A percentile compares a stretch with the other conserved stretches of the same genome.
These are phyloP conservation scores for Alternaria triticina DNA, from an alignment of 2,329 filamentous ascomycete genomes.

Conservation along the genomic window DNA sequence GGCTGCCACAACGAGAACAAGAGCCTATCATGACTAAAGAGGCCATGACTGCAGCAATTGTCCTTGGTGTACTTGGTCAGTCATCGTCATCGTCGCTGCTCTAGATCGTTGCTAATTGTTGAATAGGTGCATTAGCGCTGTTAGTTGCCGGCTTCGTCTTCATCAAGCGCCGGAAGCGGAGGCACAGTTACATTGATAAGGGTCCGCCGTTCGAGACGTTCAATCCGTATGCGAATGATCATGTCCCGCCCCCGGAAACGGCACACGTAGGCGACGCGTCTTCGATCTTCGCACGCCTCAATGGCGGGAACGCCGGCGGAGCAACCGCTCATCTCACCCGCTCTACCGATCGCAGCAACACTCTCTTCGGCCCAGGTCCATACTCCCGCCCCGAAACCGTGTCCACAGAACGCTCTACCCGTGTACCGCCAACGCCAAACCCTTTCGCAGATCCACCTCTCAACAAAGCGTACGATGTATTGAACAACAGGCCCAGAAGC, in stretches of 20 bases:
- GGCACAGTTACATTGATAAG: constrained; percentile 16
- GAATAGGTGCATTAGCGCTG: constrained; percentile 36
- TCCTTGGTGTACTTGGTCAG: constrained; percentile 39
- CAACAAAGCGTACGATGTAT: constrained; percentile 46
- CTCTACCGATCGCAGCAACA: constrained; percentile 30
- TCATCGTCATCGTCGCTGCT: neutral
- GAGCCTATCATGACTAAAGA: constrained; percentile 33
- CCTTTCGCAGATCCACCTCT: constrained; percentile 45
- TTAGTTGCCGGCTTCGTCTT: constrained; percentile 29
- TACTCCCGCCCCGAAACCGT: constrained; percentile 44
- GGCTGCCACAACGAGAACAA: neutral
- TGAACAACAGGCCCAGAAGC: constrained; percentile 39
- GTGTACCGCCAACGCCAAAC: constrained; percentile 34
- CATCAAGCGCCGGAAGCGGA: constrained; percentile 33
- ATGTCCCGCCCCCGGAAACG: constrained; percentile 27
- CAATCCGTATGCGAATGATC: constrained; percentile 31
- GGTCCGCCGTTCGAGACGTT: constrained; percentile 35
- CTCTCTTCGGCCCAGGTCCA: constrained; percentile 34
- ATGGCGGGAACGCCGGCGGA: neutral
- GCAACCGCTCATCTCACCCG: constrained; percentile 26
- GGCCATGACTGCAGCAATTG: constrained; percentile 41
- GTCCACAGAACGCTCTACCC: constrained; percentile 29
- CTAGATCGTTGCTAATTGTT: neutral
- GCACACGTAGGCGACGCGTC: constrained; percentile 22
- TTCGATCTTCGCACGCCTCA: constrained; percentile 17